Percentiles rank a stretch among this genome's conserved stretches.
Conservation (phyloP, 2,329 filamentous ascomycete species). For the Epichloe typhina region DNA sequence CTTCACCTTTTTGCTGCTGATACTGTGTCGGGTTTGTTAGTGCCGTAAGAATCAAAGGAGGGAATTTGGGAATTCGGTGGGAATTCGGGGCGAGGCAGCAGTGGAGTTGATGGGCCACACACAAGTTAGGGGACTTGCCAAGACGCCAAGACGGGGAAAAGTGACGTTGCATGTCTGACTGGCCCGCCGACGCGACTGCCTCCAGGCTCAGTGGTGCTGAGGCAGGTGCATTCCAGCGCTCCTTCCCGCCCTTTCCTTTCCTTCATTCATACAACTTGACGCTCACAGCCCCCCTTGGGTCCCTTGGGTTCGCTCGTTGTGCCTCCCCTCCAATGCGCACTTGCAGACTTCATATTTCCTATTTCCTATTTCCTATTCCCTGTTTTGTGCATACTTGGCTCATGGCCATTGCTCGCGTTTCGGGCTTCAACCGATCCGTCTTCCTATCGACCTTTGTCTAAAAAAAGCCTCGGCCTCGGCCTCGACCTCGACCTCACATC, state of each 20-base stretch:
- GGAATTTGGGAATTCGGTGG: no score
- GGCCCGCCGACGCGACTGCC: not conserved
- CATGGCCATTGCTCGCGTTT: no score
- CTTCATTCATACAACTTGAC: not conserved
- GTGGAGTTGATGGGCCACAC: no score
- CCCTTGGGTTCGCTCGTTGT: no score
- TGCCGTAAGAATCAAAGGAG: not conserved
- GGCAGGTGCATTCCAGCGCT: not conserved
- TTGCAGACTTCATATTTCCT: not conserved
- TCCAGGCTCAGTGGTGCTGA: not conserved
- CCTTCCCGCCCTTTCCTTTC: not conserved
- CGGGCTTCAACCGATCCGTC: no score
- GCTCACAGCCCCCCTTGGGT: no score
- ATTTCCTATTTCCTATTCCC: not conserved
- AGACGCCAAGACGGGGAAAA: not conserved
- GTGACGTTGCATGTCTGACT: not conserved
- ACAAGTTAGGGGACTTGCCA: not conserved
- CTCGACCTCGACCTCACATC: no score
- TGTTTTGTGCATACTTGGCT: no score
- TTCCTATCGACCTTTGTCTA: no score
- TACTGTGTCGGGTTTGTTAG: not conserved
- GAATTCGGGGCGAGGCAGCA: no score
- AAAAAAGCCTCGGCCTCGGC: no score
- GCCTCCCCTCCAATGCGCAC: not conserved
- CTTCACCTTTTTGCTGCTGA: not conserved